Evolutionary conservation across 441 rosid genomes (phyloP), one percentile per base, ranked within the genome.

Genomic region (Arabidopsis lyrata): DNA sequence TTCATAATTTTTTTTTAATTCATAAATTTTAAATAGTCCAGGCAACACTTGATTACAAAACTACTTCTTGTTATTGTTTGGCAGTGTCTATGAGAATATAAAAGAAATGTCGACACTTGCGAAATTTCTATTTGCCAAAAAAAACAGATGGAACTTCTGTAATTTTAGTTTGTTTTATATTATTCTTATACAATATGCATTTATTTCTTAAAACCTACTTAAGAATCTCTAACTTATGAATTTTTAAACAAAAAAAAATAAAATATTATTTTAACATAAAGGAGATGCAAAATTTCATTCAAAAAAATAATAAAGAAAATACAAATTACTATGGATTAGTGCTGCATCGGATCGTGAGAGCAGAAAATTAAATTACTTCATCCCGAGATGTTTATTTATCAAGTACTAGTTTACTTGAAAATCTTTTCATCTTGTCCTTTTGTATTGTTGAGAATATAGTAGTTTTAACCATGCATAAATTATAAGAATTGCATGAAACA

Each of bases 271-370:
- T 13, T 53, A 52, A 53, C 63, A 58, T 42, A 14, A 5, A 14
- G 0, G 16, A 24, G 27, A 24, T 24, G 3, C 3, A 24, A 24
- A 24, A 24, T 24, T 24, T 24, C 27, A 24, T 2, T 3, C 2
- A 24, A 24, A 1, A 24, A 24, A 24, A 24, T 24, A 24, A 24
- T 24, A 24, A 20, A 44, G 6, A 24, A n/a, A 56, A n/a, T 42
- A 45, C 8, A 58, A 47, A 47, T 18, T 18, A 69, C 60, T 69
- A 55, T 69, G 66, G 75, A 76, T 55, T 69, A 38, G 79, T 69
- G 79, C 52, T 69, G 54, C 79, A 48, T 69, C 20, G 66, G 79
- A 76, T 76, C 75, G 47, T 69, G 79, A 48, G 62, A 63, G 61
- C 45, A 63, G 31, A 42, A 38, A 15, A 55, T 5, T 12, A 31